Percentiles rank a stretch among this genome's conserved stretches.
Evolutionary conservation across 352 stramenopile genomes (phyloP).

Genomic region (Phytophthora palmivora): DNA sequence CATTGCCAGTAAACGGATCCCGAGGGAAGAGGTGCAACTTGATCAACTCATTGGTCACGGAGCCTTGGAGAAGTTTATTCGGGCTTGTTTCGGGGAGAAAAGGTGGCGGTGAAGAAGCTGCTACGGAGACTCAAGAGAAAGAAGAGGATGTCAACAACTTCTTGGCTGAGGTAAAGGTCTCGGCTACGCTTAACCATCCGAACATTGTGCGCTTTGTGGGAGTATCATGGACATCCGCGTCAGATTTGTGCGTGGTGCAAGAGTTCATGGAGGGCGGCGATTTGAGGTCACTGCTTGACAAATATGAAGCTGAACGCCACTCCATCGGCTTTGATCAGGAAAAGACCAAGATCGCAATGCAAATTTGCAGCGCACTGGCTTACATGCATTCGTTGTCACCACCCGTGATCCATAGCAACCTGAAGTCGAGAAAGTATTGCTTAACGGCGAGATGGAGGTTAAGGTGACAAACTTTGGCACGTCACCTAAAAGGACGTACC

Average conservation of each 20-base stretch:
- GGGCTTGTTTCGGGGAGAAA: slow-evolving; percentile 38
- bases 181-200: slow-evolving; percentile 50
- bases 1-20: slow-evolving; percentile 29
- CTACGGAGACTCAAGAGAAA: slow-evolving; percentile 7
- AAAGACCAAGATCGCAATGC: slow-evolving; percentile 47
- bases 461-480: slow-evolving; percentile 54
- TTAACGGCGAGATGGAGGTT: slow-evolving; percentile 29
- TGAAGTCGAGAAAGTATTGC: slow-evolving; percentile 43
- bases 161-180: slow-evolving; percentile 49
- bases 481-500: slow-evolving; percentile 35
- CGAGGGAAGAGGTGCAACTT: slow-evolving; percentile 42
- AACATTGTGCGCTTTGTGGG: slow-evolving; percentile 61
- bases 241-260: slow-evolving; percentile 44
- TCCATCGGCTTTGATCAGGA: slow-evolving; percentile 38
- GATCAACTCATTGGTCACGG: slow-evolving; percentile 34
- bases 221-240: slow-evolving; percentile 50
- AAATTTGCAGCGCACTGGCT: slow-evolving; percentile 38
- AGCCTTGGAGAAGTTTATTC: slow-evolving; percentile 43
- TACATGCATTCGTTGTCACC: slow-evolving; percentile 42
- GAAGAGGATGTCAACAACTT: slow-evolving; percentile 42
- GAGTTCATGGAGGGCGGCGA: slow-evolving; percentile 52
- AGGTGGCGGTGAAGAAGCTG: slow-evolving; percentile 55
- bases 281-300: slow-evolving; percentile 37
- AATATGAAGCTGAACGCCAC: slow-evolving; percentile 20
- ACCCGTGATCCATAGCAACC: slow-evolving; percentile 38